Evolutionary conservation across 306 rosid species (phyloP).

Genomic region (Prunus armeniaca): DNA sequence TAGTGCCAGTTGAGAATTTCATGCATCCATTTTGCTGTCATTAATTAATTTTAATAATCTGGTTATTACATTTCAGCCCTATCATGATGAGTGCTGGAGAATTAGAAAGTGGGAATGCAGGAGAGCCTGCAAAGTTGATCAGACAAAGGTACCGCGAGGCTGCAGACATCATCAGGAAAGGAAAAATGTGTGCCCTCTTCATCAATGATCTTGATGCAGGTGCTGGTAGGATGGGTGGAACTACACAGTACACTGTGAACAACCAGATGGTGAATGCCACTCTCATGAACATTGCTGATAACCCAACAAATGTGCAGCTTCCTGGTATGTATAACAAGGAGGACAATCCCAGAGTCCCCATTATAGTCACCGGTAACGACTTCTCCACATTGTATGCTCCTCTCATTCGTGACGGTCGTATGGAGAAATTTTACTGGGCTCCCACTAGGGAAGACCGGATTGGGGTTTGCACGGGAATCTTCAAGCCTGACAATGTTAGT

Average conservation of each 20-base stretch:
- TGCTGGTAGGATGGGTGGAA: conserved; percentile 57
- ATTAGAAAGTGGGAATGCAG: conserved; percentile 51
- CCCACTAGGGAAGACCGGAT: conserved; percentile 56
- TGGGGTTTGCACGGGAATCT: conserved; percentile 50
- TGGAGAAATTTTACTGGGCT: conserved; percentile 66
- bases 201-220: conserved; percentile 66
- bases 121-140: conserved; percentile 51
- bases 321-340: conserved; percentile 62
- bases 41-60: not conserved
- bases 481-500: conserved; percentile 40
- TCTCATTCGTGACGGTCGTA: conserved; percentile 62
- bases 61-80: conserved; percentile 27
- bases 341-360: conserved; percentile 51
- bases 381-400: conserved; percentile 62
- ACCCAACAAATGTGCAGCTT: conserved; percentile 57
- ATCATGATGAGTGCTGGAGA: conserved; percentile 60
- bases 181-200: conserved; percentile 55
- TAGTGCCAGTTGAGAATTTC: not conserved
- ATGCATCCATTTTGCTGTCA: not conserved
- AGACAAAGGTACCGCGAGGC: conserved; percentile 48
- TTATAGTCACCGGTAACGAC: conserved; percentile 55
- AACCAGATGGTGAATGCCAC: conserved; percentile 66
- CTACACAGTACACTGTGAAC: conserved; percentile 61
- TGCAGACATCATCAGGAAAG: conserved; percentile 47
- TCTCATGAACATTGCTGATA: conserved; percentile 62